Percentiles rank a stretch among this genome's conserved stretches.
phyloP scores from a whole-genome alignment of 1,284 basidiomycete species.

The Clitocybe nebularis region DNA sequence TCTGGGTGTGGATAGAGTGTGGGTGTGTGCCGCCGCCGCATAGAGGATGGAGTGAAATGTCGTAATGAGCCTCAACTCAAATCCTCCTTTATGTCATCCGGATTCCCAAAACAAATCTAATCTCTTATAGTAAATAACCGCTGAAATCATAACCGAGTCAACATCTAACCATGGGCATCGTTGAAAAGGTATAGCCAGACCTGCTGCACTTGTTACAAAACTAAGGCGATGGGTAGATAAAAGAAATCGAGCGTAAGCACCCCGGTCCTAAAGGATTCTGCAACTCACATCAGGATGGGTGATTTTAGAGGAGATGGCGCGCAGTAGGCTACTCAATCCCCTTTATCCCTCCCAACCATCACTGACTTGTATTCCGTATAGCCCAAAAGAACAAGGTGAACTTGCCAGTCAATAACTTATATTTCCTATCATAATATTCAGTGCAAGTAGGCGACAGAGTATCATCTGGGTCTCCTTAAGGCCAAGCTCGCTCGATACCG shows the following conservation, averaged over 20 bases:
- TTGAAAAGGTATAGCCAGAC: constrained; percentile 68
- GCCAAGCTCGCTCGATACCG: constrained; percentile 91
- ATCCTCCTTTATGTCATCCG: too few relatives aligned
- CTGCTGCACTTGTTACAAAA: neutral
- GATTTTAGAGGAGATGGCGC: constrained; percentile 85
- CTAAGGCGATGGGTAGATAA: constrained; percentile 54
- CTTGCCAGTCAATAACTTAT: constrained; percentile 2
- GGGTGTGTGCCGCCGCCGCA: constrained; percentile 49
- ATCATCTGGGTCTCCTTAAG: constrained; percentile 85
- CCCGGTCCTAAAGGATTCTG: neutral
- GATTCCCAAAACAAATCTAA: too few relatives aligned
- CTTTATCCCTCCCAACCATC: neutral
- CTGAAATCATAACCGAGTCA: too few relatives aligned
- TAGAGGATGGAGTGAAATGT: constrained; percentile 5
- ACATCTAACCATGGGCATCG: constrained; percentile 80
- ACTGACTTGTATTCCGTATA: constrained; percentile 27
- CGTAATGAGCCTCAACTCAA: too few relatives aligned
- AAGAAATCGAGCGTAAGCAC: constrained; percentile 84
- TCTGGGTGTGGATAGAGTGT: constrained; percentile 67
- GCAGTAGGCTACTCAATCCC: constrained; percentile 53
- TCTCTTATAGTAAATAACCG: too few relatives aligned
- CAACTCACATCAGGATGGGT: constrained; percentile 1
- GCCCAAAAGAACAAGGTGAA: constrained; percentile 89
- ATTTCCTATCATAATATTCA: constrained; percentile 10
- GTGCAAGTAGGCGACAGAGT: constrained; percentile 77